phyloP scores from a whole-genome alignment of 352 stramenopile species.

The Labyrinthula sp. region DNA sequence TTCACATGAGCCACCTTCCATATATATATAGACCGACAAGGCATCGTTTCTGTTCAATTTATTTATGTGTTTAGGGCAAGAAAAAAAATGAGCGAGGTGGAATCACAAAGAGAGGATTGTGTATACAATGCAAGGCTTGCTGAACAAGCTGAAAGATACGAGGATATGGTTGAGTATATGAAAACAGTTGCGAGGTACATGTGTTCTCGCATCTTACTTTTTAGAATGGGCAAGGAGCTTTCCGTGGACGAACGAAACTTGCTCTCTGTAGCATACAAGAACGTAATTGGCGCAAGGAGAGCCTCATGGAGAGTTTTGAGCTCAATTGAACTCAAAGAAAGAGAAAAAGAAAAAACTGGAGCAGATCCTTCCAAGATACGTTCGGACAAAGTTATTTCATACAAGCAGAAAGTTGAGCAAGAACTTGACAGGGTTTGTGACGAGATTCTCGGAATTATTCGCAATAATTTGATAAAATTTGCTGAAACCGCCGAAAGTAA shows the following conservation, averaged over 20 bases:
- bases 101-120: slow-evolving; percentile 28
- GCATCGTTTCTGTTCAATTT: no score
- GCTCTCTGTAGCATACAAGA: slow-evolving; percentile 66
- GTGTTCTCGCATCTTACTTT: no score
- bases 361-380: no score
- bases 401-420: slow-evolving; percentile 62
- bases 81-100: no score
- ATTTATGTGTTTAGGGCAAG: no score
- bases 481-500: slow-evolving; percentile 74
- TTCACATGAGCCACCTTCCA: no score
- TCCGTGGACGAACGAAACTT: slow-evolving; percentile 97
- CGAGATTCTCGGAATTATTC: slow-evolving; percentile 89
- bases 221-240: slow-evolving; percentile 81
- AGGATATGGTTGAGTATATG: slow-evolving; percentile 82
- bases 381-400: slow-evolving; percentile 45
- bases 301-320: slow-evolving; percentile 95
- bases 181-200: slow-evolving; percentile 93
- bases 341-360: slow-evolving; percentile 52
- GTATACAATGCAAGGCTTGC: slow-evolving; percentile 39
- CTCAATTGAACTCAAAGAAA: slow-evolving; percentile 91
- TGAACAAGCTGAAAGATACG: slow-evolving; percentile 69
- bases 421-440: slow-evolving; percentile 89
- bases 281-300: slow-evolving; percentile 90
- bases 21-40: no score
- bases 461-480: slow-evolving; percentile 89